phyloP scores from a whole-genome alignment of 805 yeast genomes.

The Tetrapisispora iriomotensis region DNA sequence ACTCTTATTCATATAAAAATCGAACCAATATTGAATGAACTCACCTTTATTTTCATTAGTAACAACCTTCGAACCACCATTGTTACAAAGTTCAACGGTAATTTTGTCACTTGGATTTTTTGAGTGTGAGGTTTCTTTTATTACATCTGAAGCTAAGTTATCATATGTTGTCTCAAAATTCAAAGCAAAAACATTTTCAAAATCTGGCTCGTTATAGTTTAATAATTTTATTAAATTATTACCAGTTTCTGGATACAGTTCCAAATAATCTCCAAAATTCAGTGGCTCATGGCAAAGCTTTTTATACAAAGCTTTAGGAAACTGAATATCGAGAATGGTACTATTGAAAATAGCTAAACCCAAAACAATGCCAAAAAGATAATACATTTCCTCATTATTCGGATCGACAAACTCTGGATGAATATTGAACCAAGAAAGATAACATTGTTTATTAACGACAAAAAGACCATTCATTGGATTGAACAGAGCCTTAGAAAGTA shows the following conservation, averaged over 20 bases:
- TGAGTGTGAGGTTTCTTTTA: background rate
- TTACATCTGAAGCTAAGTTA: slow-evolving; percentile 21
- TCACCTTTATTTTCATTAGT: slow-evolving; percentile 45
- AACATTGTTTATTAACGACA: slow-evolving; percentile 54
- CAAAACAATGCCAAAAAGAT: slow-evolving; percentile 72
- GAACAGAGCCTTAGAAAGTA: slow-evolving; percentile 62
- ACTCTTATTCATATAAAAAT: slow-evolving; percentile 49
- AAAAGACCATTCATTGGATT: slow-evolving; percentile 62
- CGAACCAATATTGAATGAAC: slow-evolving; percentile 55
- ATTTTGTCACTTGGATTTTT: slow-evolving; percentile 9
- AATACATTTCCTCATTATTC: slow-evolving; percentile 45
- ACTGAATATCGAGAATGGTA: slow-evolving; percentile 67
- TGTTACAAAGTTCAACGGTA: slow-evolving; percentile 42
- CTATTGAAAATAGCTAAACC: slow-evolving; percentile 91
- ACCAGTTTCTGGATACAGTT: slow-evolving; percentile 62
- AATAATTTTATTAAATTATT: slow-evolving; percentile 39
- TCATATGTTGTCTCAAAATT: slow-evolving; percentile 53
- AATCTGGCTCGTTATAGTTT: slow-evolving; percentile 34
- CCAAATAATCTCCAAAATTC: slow-evolving; percentile 52
- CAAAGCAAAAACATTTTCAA: slow-evolving; percentile 42
- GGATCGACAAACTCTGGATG: slow-evolving; percentile 13
- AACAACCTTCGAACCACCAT: slow-evolving; percentile 50
- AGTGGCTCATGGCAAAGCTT: slow-evolving; percentile 49
- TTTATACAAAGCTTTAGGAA: slow-evolving; percentile 73
- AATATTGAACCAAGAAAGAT: slow-evolving; percentile 65